These are phyloP conservation scores for Boletus huronensis DNA, from an alignment of 768 basidiomycete genomes.

Conservation along the genomic window DNA sequence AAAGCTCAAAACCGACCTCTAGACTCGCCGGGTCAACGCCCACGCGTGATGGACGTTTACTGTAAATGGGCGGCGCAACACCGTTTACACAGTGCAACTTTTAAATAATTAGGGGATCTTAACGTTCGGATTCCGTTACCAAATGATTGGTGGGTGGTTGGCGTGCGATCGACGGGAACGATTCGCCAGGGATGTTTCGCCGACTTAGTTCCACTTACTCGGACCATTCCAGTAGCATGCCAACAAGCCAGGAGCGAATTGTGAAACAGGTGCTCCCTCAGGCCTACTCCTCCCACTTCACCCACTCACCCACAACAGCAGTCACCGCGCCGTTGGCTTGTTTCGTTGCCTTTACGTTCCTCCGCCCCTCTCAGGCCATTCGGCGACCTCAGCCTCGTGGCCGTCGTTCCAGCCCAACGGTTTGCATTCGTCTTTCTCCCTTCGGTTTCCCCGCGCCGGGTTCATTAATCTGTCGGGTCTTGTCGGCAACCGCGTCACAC, in stretches of 20 bases:
- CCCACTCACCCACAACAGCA: neutral
- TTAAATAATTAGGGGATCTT: neutral
- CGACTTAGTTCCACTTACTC: constrained; percentile 3
- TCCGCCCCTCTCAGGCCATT: neutral
- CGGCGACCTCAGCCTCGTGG: constrained; percentile 16
- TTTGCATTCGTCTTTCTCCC: constrained; percentile 1
- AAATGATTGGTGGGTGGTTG: constrained; percentile 3
- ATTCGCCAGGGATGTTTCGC: constrained; percentile 12
- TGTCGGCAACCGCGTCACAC: constrained; percentile 8
- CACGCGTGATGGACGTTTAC: neutral
- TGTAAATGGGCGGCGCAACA: neutral
- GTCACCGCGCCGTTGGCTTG: neutral
- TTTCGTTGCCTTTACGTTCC: constrained; percentile 11
- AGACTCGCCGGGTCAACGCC: neutral
- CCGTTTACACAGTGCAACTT: neutral
- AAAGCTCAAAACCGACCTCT: neutral
- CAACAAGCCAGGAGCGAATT: constrained; percentile 5
- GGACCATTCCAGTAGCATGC: constrained; percentile 5
- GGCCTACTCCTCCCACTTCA: neutral
- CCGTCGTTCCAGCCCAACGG: neutral
- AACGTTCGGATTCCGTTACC: neutral
- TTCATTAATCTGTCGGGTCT: constrained; percentile 2
- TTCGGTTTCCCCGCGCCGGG: constrained; percentile 2
- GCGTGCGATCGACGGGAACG: constrained; percentile 1
- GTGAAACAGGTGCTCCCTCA: neutral